Evolutionary conservation across 305 asterid genomes (phyloP).

Genomic region (Fraxinus sp.): DNA sequence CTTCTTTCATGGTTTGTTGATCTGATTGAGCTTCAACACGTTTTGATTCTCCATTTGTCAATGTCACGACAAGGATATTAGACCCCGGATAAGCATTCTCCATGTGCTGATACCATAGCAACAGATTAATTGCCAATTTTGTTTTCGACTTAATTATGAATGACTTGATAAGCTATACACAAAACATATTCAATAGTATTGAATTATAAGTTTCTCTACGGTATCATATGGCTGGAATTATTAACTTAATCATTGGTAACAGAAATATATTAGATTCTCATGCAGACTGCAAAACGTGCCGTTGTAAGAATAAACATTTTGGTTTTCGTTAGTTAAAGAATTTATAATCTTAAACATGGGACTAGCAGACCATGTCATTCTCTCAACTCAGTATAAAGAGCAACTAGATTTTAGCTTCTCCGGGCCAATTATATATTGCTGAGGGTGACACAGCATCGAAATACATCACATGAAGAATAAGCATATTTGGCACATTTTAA

Average conservation of each 20-base stretch:
- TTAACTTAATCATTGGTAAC: constrained; percentile 11
- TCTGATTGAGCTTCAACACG: constrained; percentile 81
- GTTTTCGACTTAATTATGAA: constrained; percentile 11
- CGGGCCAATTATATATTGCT: background rate
- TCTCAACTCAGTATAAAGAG: background rate
- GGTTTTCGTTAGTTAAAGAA: background rate
- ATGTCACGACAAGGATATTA: constrained; percentile 75
- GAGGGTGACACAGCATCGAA: background rate
- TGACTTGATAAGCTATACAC: background rate
- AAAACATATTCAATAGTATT: background rate
- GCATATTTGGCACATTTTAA: background rate
- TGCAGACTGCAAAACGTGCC: background rate
- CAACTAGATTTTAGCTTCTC: background rate
- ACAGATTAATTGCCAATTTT: constrained; percentile 20
- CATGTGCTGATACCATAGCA: constrained; percentile 68
- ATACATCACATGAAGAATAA: background rate
- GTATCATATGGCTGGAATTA: background rate
- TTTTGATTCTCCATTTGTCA: constrained; percentile 85
- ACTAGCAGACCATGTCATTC: background rate
- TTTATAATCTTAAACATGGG: background rate
- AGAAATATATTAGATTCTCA: background rate
- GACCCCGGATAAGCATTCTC: constrained; percentile 90
- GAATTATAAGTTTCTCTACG: constrained; percentile 11
- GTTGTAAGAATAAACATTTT: background rate
- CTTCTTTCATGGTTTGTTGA: constrained; percentile 67